Evolutionary conservation across 306 rosid genomes (phyloP), one percentile per base, ranked within the genome.

Genomic region (Fragaria vesca): DNA sequence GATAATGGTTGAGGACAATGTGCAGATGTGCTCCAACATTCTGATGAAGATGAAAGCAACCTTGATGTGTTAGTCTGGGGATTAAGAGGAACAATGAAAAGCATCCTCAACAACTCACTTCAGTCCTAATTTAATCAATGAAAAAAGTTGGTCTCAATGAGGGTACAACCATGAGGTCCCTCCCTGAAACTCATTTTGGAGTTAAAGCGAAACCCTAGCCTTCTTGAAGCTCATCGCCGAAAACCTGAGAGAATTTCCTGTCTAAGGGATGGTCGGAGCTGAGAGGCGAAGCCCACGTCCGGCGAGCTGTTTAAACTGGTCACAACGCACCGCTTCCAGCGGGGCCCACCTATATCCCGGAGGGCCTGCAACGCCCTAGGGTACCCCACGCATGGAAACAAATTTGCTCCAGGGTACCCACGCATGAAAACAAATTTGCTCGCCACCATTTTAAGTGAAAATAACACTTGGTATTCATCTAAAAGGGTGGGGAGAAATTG

Each of bases 221-320:
- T 34, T 87, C 87, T 62, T 80, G 84, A 66, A 87, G 79, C 5
- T 82, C 87, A 26, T 87, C 88, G 12, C 91, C 91, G 75, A 85
- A 85, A 9, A 80, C 88, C 82, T 85, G 87, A 62, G 87, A 87
- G 78, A 87, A 82, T 55, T 82, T 87, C 88, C 87, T 85, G 16
- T 82, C 71, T 30, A 66, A 66, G 48, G 85, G 74, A 1, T 55
- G 74, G 7, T 55, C 79, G 36, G 86, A 66, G 79, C 76, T 74
- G 63, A 75, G 73, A 85, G 82, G 26, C 26, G 26, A 24, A 24
- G 26, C 26, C 72, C 90, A 84, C 80, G 74, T 71, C 62, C 69
- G 18, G 47, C 47, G 73, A 60, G 36, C 66, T 24, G 26, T 24
- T 24, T 11, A 60, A 43, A 78, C 34, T 63, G 76, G n/a, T n/a